Evolutionary conservation across 2,329 filamentous ascomycete species (phyloP).

Genomic region (Septoria linicola): DNA sequence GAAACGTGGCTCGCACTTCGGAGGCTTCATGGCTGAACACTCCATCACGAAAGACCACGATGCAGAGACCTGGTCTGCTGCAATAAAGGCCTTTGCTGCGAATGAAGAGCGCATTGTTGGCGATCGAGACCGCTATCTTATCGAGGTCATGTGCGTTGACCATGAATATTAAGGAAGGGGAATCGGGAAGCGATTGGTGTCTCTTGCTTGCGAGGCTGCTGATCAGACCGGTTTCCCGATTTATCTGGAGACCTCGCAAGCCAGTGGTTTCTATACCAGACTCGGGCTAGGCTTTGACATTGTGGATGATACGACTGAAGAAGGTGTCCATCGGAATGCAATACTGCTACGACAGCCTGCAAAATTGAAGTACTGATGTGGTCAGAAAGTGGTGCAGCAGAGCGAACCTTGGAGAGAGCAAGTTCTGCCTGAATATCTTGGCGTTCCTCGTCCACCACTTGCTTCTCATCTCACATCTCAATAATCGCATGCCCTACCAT

Average conservation of each 20-base stretch:
- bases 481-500: no score
- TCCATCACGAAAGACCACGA: slow-evolving; percentile 27
- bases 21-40: slow-evolving; percentile 18
- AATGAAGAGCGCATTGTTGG: slow-evolving; percentile 5
- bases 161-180: slow-evolving; percentile 21
- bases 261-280: slow-evolving; percentile 19
- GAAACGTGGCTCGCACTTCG: slow-evolving; percentile 1
- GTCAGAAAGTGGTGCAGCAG: no score
- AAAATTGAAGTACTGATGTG: no score
- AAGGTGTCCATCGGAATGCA: background rate
- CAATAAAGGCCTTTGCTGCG: slow-evolving; percentile 3
- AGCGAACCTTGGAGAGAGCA: no score
- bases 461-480: no score
- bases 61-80: slow-evolving; percentile 2
- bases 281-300: slow-evolving; percentile 11
- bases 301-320: background rate
- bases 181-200: slow-evolving; percentile 25
- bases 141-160: slow-evolving; percentile 30
- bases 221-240: slow-evolving; percentile 19
- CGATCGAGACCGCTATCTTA: slow-evolving; percentile 1
- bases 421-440: no score
- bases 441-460: no score
- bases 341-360: background rate
- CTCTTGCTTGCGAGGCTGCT: slow-evolving; percentile 24
- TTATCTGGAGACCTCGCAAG: slow-evolving; percentile 29